Base-by-base conservation (phyloP, 2,329 filamentous ascomycete genomes). In the Calonectria crousiana region DNA sequence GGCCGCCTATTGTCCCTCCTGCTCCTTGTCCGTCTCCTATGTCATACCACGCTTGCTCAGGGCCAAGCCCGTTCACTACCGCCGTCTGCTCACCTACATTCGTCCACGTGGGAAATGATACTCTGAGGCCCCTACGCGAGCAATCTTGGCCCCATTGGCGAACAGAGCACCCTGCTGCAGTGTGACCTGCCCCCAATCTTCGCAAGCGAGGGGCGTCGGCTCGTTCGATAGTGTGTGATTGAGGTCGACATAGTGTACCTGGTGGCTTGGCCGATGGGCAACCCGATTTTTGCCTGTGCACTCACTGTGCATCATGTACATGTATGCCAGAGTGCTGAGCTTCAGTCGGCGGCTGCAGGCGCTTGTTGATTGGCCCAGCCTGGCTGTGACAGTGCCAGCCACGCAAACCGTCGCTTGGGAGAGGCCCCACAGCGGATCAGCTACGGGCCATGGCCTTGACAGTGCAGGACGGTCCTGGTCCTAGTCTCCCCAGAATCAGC, bases 201-300 rank as follows among this genome's bases (percentile, higher is more conserved):
- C 73, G 60, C 60, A 78, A 74, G 76, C 72, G 32, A 78, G 72
- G 41, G 30, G 49, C 51, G 69, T 74, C 69, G 72, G 74, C 74
- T 79, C 74, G 49, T 78, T 73, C 77, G 73, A 79, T 79, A 74
- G 69, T 77, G 74, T 72, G 76, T 76, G 77, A 77, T 71, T 78
- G 68, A 49, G 34, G 56, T 65, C 60, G 41, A 47, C 58, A 47
- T 36, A 66, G 56, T 47, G 34, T 71, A 38, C 34, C 56, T 41
- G 41, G 34, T 23, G 38, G 16, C 60, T 65, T 30, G 38, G 60
- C 60, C 38, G 60, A 4, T 14, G 60, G n/a, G 20, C 41, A 9
- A 47, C n/a, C 56, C 41, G 56, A 20, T 36, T 47, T 34, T n/a
- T 16, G 38, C 38, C 36, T 47, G 41, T 47, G 41, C n/a, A 47